Evolutionary conservation across 169 alveolate species (phyloP).

Genomic region (Neospora caninum): DNA sequence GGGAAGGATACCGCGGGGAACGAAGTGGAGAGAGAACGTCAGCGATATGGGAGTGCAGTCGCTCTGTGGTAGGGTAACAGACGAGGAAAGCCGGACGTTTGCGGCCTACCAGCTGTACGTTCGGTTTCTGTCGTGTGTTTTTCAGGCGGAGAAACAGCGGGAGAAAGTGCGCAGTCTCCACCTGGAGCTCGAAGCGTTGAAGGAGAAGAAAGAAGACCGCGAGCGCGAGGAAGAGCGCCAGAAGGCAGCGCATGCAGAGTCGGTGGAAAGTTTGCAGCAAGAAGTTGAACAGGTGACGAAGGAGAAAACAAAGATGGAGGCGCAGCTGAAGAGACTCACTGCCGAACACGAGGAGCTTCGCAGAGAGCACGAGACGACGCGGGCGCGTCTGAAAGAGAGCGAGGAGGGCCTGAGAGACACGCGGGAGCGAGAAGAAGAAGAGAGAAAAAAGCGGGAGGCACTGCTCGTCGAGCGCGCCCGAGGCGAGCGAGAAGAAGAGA

Average conservation of each 20-base stretch:
- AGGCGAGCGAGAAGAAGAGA: background rate
- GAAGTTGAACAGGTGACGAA: background rate
- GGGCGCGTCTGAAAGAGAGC: background rate
- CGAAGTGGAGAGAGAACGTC: too few relatives aligned
- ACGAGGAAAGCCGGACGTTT: too few relatives aligned
- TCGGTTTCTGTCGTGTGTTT: background rate
- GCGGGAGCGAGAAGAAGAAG: constrained; percentile 1
- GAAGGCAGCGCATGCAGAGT: background rate
- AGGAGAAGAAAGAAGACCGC: background rate
- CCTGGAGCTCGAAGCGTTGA: background rate
- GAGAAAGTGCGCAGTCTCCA: constrained; percentile 2
- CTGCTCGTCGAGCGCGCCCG: background rate
- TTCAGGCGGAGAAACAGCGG: background rate
- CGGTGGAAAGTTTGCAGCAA: background rate
- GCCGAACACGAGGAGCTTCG: background rate
- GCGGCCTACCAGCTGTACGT: too few relatives aligned
- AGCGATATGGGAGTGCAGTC: too few relatives aligned
- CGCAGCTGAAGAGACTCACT: background rate
- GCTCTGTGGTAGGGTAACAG: too few relatives aligned
- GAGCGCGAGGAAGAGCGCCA: background rate
- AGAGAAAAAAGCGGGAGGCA: background rate
- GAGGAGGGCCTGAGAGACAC: background rate
- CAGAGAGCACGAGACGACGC: background rate
- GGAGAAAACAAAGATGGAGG: background rate
- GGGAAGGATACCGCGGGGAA: too few relatives aligned